Base-by-base conservation (phyloP, 2,329 filamentous ascomycete genomes). In the Epicoccum nigrum region DNA sequence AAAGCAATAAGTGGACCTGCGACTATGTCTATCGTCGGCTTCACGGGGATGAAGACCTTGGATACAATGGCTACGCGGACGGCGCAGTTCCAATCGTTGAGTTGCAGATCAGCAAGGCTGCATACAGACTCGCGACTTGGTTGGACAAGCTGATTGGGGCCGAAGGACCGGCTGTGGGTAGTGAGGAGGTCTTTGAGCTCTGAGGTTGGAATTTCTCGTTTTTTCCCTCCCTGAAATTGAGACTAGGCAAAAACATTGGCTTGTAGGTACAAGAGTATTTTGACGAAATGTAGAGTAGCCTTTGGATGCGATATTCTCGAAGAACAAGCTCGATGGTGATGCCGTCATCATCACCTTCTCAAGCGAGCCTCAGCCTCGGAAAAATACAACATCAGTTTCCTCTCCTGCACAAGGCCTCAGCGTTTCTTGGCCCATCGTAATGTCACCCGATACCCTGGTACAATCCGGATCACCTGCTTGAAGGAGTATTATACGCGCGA, bases 61-160 rank as follows among this genome's bases (percentile, higher is more conserved):
- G 67, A 0, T 69, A 60, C 5, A 63, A 67, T 42, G 73, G 73
- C 4, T 76, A 76, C 50, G 73, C 74, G 4, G 45, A 56, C 16
- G 70, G 70, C 5, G 73, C 66, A n/a, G 69, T 70, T 30, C 72
- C 72, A 1, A 73, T 76, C 19, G 68, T 75, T 4, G 74, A 76
- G 54, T 21, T 76, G 30, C 74, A 76, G 51, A 70, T 76, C 25
- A 73, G 71, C 47, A 76, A 76, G 51, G 73, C 74, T 7, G 72
- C 71, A 4, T 56, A 74, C 40, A 65, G 74, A 40, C 39, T 76
- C 28, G 73, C 60, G 4, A 72, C 69, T 5, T 76, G 73, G 74
- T 55, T 76, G 42, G 75, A 76, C 35, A 64, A 62, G 15, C 45
- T 75, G 21, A 70, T 74, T 1, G 58, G 52, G 11, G 53, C 47